These are phyloP conservation scores for Cutaneotrichosporon sp. DNA, from an alignment of 1,284 basidiomycete species.

Conservation along the genomic window DNA sequence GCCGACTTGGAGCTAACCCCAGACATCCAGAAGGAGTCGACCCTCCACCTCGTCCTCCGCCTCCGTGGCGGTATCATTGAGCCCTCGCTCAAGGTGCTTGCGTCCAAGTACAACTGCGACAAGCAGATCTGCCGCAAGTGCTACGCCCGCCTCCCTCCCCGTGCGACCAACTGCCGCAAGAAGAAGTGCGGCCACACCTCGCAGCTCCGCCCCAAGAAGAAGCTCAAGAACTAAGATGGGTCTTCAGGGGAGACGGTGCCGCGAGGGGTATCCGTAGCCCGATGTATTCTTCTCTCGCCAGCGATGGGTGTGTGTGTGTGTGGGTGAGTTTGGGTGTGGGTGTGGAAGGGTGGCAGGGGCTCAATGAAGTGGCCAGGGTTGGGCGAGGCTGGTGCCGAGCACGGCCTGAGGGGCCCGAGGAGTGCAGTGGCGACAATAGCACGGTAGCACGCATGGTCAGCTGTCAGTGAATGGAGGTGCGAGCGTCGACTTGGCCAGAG, in stretches of 20 bases:
- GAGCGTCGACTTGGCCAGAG: no score
- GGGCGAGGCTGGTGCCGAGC: no score
- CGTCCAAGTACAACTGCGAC: slow-evolving; percentile 95
- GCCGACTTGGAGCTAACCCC: slow-evolving; percentile 8
- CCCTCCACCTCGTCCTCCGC: slow-evolving; percentile 95
- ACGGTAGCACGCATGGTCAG: no score
- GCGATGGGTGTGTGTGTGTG: not conserved
- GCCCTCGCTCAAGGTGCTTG: slow-evolving; percentile 95
- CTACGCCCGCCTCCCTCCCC: slow-evolving; percentile 97
- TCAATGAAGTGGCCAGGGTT: no score
- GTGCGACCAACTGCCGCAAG: slow-evolving; percentile 91
- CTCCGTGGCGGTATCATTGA: slow-evolving; percentile 99
- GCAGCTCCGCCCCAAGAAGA: slow-evolving; percentile 85
- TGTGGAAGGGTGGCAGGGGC: not conserved
- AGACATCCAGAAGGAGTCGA: slow-evolving; percentile 98
- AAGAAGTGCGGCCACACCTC: slow-evolving; percentile 81
- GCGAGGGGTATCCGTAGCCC: slow-evolving; percentile 31
- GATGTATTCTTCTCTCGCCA: slow-evolving; percentile 34
- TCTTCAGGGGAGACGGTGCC: slow-evolving; percentile 22
- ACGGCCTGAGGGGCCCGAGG: no score
- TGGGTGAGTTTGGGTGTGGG: not conserved
- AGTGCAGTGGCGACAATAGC: no score
- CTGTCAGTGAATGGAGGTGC: no score
- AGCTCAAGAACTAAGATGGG: slow-evolving; percentile 72
- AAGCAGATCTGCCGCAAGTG: slow-evolving; percentile 99